Evolutionary conservation across 257 asterid genomes (phyloP), one percentile per base, ranked within the genome.

Genomic region (Jacaranda copaia): DNA sequence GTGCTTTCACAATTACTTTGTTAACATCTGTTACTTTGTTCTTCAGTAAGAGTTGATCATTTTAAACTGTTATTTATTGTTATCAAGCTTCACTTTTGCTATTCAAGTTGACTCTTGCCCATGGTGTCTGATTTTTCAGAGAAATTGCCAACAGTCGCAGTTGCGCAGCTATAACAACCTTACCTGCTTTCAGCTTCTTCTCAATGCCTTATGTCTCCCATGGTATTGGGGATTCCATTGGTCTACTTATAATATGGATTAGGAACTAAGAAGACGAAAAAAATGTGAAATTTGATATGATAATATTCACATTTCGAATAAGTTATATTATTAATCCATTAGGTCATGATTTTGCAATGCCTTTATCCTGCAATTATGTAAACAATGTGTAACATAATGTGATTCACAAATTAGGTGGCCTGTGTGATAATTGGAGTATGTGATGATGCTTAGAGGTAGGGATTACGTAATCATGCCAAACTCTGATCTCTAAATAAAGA

Each of bases 81-180:
- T 14, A 59, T 59, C 13, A 14, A 25, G 35, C 58, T 57, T 57
- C 35, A 52, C 9, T 42, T 66, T 4, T 25, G 14, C 12, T 72
- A 12, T 45, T 58, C 20, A 40, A 39, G 4, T 59, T 73, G n/a
- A 12, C 69, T 45, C 35, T 13, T 40, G 0, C 25, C 18, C 51
- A 16, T 12, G 39, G 12, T 36, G 51, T 71, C 10, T 46, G 32
- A 19, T 43, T 20, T 18, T 35, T 35, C 14, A 45, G 14, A 25
- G 46, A 45, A 48, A 68, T 68, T 25, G 38, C n/a, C n/a, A 7
- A 36, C 7, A 18, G 35, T 4, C 32, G 53, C 10, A 36, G n/a
- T 60, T 58, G 71, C 61, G 78, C 39, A 12, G 4, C 52, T 61
- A n/a, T 49, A 62, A 46, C 46, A 32, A 62, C n/a, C 51, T 46